These are phyloP conservation scores for Potentilla sterilis DNA, from an alignment of 306 rosid species.

Conservation along the genomic window DNA sequence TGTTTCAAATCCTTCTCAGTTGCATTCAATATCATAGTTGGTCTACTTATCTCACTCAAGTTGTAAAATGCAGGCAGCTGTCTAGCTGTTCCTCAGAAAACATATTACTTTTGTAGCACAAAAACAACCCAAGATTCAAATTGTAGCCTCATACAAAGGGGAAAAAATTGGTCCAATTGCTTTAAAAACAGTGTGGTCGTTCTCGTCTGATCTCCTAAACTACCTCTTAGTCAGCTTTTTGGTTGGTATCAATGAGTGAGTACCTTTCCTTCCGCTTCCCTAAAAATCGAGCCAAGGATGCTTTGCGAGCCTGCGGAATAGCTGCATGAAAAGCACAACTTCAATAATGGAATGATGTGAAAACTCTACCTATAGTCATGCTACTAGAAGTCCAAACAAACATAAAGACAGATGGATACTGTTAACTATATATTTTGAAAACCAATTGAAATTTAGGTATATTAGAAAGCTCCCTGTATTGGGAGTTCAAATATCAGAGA, in stretches of 20 bases:
- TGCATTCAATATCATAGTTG: background rate
- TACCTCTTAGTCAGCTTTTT: background rate
- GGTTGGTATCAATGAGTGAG: background rate
- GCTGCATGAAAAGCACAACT: conserved; percentile 28
- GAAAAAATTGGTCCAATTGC: background rate
- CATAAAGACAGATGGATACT: background rate
- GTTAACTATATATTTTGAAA: background rate
- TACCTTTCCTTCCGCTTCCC: conserved; percentile 51
- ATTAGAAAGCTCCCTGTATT: background rate
- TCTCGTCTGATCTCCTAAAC: background rate
- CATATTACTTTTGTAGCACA: background rate
- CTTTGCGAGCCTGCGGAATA: conserved; percentile 90
- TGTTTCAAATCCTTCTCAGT: background rate
- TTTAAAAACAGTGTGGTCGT: background rate
- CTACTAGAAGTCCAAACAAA: background rate
- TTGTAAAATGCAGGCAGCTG: background rate
- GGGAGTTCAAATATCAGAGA: background rate
- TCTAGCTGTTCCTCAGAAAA: conserved; percentile 5
- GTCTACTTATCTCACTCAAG: background rate
- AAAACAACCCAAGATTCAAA: background rate
- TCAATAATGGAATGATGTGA: background rate
- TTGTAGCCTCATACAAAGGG: background rate
- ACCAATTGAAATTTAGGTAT: background rate
- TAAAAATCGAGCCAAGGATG: conserved; percentile 83
- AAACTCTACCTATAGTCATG: background rate